Evolutionary conservation across 352 stramenopile genomes (phyloP), one percentile per base, ranked within the genome.

Genomic region (Pythium brassicae): DNA sequence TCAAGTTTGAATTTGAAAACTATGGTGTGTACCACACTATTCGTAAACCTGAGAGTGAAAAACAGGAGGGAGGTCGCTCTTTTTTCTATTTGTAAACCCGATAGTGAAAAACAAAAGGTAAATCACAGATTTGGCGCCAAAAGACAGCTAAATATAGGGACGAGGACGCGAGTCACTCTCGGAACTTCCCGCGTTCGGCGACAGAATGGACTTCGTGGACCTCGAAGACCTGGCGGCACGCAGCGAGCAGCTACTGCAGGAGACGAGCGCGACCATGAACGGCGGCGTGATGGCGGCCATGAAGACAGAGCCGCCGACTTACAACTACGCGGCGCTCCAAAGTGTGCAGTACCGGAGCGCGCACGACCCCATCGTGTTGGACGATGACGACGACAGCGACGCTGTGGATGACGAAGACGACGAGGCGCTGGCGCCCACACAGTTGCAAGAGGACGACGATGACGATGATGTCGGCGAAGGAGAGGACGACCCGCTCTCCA

Each of bases 361-460:
- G 6, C 47, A 54, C 20, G 50, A 40, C 15, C 53, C 67, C 42
- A 50, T 44, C 23, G 25, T 58, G 17, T 34, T 61, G 12, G 20
- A 51, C 19, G 53, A 61, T 12, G 35, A 56, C 9, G 9, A 37
- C 17, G 25, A 39, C 15, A 52, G 59, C 34, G 63, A 72, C 8
- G 14, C 32, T 14, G 50, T 14, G 9, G 19, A 45, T 20, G 40
- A 47, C 42, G 42, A 26, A 9, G 42, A 47, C 42, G 7, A 23
- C 9, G 39, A 47, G 9, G n/a, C 20, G 3, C n/a, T 47, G 11
- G 42, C 22, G 11, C 20, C 42, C 8, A 47, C 20, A n/a, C 42
- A 47, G 42, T 12, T 47, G 42, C 42, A 26, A 15, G n/a, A 26
- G n/a, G 40, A 46, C 19, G 5, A 75, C 4, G 69, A 73, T 3